Evolutionary conservation across 192 early-diverging fungal genomes (phyloP).

Genomic region (Backusella sp.): DNA sequence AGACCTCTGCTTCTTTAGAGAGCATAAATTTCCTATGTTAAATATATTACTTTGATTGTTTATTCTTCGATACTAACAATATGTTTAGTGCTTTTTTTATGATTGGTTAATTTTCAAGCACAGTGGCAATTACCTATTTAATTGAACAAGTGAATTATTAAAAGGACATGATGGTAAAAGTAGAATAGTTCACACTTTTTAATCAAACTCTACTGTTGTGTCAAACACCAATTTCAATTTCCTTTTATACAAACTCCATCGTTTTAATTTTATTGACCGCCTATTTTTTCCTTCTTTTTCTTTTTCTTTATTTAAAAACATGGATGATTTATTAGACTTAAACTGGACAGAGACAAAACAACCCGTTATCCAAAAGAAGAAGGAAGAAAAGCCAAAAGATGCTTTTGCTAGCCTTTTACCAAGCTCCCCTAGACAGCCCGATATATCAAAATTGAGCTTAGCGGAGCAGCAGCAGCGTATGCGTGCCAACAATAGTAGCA

Average conservation of each 20-base stretch:
- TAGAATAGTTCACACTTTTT: too few relatives aligned
- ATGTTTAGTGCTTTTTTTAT: too few relatives aligned
- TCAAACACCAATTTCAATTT: neutral
- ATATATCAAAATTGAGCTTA: conserved; percentile 18
- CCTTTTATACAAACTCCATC: neutral
- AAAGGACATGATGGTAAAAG: too few relatives aligned
- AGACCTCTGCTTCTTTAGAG: too few relatives aligned
- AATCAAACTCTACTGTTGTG: neutral
- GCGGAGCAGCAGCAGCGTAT: conserved; percentile 10
- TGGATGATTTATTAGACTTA: conserved; percentile 15
- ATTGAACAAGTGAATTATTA: too few relatives aligned
- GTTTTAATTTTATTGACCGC: neutral
- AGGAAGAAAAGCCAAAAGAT: conserved; percentile 8
- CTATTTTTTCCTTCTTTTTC: neutral
- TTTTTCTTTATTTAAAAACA: neutral
- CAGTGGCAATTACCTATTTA: too few relatives aligned
- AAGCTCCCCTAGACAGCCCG: neutral
- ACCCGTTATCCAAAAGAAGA: neutral
- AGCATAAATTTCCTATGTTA: too few relatives aligned
- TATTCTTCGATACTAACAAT: too few relatives aligned
- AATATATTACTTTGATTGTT: too few relatives aligned
- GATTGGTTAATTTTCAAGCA: too few relatives aligned
- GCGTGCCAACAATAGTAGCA: neutral
- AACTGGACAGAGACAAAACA: neutral
- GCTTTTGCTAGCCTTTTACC: conserved; percentile 1